Evolutionary conservation across 257 asterid species (phyloP).

Genomic region (Ligustrum vulgare): DNA sequence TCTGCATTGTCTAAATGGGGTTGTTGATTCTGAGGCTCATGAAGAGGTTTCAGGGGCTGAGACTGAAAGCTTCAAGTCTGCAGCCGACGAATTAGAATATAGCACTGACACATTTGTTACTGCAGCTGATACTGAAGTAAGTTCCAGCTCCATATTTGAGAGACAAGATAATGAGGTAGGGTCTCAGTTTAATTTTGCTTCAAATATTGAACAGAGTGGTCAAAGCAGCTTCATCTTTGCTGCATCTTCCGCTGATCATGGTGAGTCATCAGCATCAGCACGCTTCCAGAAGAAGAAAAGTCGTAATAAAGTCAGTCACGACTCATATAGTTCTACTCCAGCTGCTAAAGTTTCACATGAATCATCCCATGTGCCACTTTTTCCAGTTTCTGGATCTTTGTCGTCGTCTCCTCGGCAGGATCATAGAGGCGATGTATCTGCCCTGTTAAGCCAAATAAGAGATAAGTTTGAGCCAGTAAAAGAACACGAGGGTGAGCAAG

Average conservation of each 20-base stretch:
- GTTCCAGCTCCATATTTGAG: conserved; percentile 45
- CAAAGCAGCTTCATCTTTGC: conserved; percentile 62
- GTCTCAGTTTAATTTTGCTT: conserved; percentile 38
- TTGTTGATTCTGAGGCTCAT: conserved; percentile 39
- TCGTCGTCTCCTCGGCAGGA: conserved; percentile 44
- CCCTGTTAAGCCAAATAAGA: conserved; percentile 34
- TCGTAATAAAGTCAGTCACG: conserved; percentile 42
- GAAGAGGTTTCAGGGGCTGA: conserved; percentile 74
- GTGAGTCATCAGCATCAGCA: conserved; percentile 48
- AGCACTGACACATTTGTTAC: conserved; percentile 69
- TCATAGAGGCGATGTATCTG: conserved; percentile 41
- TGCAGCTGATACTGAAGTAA: conserved; percentile 65
- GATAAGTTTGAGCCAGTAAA: conserved; percentile 42
- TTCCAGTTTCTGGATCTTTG: conserved; percentile 54
- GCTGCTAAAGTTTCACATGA: conserved; percentile 43
- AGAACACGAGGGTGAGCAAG: conserved; percentile 43
- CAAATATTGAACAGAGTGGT: conserved; percentile 43
- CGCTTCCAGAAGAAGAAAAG: conserved; percentile 62
- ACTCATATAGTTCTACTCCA: conserved; percentile 41
- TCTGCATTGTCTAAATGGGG: conserved; percentile 31
- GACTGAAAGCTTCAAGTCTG: conserved; percentile 89
- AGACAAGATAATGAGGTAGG: conserved; percentile 61
- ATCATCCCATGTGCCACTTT: conserved; percentile 41
- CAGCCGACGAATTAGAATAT: conserved; percentile 75
- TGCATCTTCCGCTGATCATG: conserved; percentile 60